Conservation (phyloP, 164 flowering plant species). For the Vitis labrusca region DNA sequence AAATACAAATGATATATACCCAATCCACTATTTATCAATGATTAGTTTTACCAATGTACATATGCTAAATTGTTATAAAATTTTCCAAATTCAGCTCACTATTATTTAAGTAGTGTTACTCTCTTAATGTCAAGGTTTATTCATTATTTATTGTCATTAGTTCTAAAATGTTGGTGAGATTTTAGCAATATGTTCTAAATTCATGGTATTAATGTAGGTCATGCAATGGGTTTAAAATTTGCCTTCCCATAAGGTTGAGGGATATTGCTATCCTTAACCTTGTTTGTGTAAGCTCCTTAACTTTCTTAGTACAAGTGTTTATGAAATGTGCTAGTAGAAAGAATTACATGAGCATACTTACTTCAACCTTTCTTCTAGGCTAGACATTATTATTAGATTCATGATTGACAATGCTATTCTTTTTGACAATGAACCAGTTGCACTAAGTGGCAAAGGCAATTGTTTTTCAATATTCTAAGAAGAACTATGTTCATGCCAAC, state of each 20-base stretch:
- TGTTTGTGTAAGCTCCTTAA: slow-evolving; percentile 17
- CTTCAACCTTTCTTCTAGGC: too few relatives aligned
- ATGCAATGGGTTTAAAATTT: slow-evolving; percentile 10
- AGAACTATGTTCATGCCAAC: neutral
- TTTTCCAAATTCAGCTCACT: too few relatives aligned
- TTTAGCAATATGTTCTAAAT: too few relatives aligned
- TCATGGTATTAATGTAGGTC: slow-evolving; percentile 17
- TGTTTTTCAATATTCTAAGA: neutral
- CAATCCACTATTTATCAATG: too few relatives aligned
- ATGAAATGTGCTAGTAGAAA: too few relatives aligned
- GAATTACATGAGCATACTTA: too few relatives aligned
- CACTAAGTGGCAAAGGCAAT: neutral
- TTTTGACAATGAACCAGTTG: slow-evolving; percentile 14
- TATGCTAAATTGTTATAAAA: too few relatives aligned
- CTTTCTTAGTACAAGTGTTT: too few relatives aligned
- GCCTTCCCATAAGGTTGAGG: slow-evolving; percentile 17
- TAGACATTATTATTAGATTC: neutral
- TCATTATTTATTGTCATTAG: neutral
- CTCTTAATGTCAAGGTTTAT: slow-evolving; percentile 29
- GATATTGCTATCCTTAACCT: slow-evolving; percentile 6
- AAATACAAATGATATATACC: too few relatives aligned
- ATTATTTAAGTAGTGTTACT: slow-evolving; percentile 18
- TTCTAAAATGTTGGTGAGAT: neutral
- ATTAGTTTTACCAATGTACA: too few relatives aligned
- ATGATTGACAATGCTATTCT: neutral